Evolutionary conservation across 202 grass and related monocot genomes (phyloP), one percentile per base, ranked within the genome.

Genomic region (Saccharum hybrid): DNA sequence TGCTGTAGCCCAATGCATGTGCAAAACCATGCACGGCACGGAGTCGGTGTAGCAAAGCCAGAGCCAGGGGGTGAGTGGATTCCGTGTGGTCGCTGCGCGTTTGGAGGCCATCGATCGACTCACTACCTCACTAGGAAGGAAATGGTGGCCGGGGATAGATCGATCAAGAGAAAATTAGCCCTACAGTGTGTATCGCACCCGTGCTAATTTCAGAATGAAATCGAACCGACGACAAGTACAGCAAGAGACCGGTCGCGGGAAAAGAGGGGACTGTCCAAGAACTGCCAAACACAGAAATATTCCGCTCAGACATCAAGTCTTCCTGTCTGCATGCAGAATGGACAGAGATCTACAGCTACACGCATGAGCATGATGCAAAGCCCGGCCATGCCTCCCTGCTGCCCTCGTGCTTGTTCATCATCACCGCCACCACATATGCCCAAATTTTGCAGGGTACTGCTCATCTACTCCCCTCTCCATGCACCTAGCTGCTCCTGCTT

Each of bases 271-370:
- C 19, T 73, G 45, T 16, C 45, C 71, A 34, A 37, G 48, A 77
- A 48, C 82, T 81, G 82, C 59, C 82, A 22, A 66, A 71, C 71
- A 73, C 67, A 74, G 73, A 86, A 79, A 89, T 89, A 85, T 89
- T 89, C 83, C 73, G 49, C 78, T 38, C 60, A 70, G 69, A 72
- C 67, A 78, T 72, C 36, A 56, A 54, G 12, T 51, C 71, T 79
- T 43, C 63, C 54, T 89, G 77, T 85, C 62, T 18, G 52, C 40
- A 41, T 23, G 54, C 40, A 63, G 79, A 77, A 77, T 82, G 85
- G 79, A 71, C 71, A 16, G 63, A 59, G 60, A 78, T 67, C 59
- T 74, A 59, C 71, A 33, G 71, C 72, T 23, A 59, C 33, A 23
- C 33, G 72, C 72, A 39, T 60, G 21, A 43, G 72, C 72, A 39